Conservation (phyloP, 2,329 filamentous ascomycete species). For the Fusarium sp. region DNA sequence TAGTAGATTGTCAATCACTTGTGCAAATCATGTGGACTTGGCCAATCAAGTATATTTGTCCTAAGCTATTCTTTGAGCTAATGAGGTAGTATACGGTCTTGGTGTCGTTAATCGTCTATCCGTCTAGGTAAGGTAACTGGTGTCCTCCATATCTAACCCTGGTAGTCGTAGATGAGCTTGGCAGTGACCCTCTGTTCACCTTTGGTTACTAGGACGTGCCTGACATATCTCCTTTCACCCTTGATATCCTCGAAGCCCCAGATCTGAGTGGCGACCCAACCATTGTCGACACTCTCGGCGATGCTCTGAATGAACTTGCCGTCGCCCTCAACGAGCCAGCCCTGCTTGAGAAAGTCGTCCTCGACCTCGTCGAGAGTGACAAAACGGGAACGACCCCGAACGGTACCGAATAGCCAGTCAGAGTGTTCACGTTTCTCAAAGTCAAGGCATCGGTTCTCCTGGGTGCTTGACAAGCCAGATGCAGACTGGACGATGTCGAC, state of each 20-base stretch:
- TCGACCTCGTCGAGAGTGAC: constrained; percentile 60
- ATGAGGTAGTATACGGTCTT: not conserved
- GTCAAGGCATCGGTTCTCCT: constrained; percentile 68
- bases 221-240: constrained; percentile 64
- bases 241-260: constrained; percentile 71
- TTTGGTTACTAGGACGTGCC: constrained; percentile 67
- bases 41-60: constrained; percentile 11
- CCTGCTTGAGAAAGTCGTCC: constrained; percentile 68
- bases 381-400: constrained; percentile 71
- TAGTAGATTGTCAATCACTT: constrained; percentile 3
- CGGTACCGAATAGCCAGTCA: constrained; percentile 83
- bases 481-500: constrained; percentile 81
- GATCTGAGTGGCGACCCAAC: constrained; percentile 68
- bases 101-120: not conserved
- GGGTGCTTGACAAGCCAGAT: constrained; percentile 75
- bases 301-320: constrained; percentile 74
- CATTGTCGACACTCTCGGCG: constrained; percentile 65
- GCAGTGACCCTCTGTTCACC: constrained; percentile 61
- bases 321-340: constrained; percentile 70
- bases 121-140: not conserved
- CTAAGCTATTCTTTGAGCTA: not conserved
- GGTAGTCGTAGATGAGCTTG: constrained; percentile 69
- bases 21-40: not conserved
- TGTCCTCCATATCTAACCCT: constrained; percentile 25
- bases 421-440: constrained; percentile 69